Percentiles rank a stretch among this genome's conserved stretches.
These are phyloP conservation scores for Podila epicladia DNA, from an alignment of 192 early-diverging fungal genomes.

Conservation along the genomic window DNA sequence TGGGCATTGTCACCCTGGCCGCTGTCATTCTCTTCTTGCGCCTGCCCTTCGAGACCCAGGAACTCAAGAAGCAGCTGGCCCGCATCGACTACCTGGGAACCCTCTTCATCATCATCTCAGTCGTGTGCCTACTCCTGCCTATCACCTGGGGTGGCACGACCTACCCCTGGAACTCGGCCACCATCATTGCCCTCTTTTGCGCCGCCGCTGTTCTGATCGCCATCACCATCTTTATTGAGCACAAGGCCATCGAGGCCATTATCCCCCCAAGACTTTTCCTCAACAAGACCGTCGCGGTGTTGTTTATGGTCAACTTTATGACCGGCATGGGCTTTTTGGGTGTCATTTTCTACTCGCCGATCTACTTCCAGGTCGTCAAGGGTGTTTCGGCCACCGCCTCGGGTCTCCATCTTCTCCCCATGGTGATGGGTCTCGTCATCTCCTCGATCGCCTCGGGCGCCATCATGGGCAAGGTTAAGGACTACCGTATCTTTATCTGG, in stretches of 20 bases:
- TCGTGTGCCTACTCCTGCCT: conserved; percentile 74
- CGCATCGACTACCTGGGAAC: conserved; percentile 78
- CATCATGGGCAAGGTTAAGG: conserved; percentile 61
- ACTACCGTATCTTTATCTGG: conserved; percentile 72
- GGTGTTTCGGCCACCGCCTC: conserved; percentile 76
- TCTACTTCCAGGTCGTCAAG: conserved; percentile 86
- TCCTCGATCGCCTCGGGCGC: conserved; percentile 73
- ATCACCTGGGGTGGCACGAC: conserved; percentile 76
- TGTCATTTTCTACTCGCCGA: conserved; percentile 79
- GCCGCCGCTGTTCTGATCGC: conserved; percentile 58
- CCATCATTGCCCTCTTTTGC: conserved; percentile 66
- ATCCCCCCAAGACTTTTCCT: conserved; percentile 71
- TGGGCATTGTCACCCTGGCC: conserved; percentile 72
- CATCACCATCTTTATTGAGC: conserved; percentile 68
- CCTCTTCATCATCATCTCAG: conserved; percentile 54
- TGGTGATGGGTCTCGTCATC: conserved; percentile 77
- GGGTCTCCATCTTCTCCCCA: conserved; percentile 79
- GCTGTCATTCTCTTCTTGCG: conserved; percentile 67
- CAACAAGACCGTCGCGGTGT: conserved; percentile 66
- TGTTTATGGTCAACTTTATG: conserved; percentile 71
- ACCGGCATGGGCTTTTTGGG: conserved; percentile 69
- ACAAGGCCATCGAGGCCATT: conserved; percentile 79
- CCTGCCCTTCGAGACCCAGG: conserved; percentile 64
- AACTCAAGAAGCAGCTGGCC: conserved; percentile 63
- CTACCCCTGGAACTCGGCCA: conserved; percentile 74